A percentile compares a stretch with the other conserved stretches of the same genome.
Conservation (phyloP, 345 rosid species). For the Pelargonium nanum region DNA sequence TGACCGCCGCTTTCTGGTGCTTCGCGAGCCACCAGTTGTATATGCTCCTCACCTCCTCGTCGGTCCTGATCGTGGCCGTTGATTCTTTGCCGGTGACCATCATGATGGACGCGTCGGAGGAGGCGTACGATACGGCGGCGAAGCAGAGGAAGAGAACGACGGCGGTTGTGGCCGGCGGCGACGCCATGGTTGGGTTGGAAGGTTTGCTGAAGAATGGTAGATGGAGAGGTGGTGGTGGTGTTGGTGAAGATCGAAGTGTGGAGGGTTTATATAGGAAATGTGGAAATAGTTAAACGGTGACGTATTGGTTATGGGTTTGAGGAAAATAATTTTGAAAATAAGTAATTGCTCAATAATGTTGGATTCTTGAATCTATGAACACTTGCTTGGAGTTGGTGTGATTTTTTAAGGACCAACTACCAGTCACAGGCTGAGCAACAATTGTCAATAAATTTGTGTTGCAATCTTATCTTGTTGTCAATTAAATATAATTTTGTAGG, state of each 20-base stretch:
- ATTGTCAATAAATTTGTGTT: background rate
- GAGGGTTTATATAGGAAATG: slow-evolving; percentile 1
- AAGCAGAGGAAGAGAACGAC: slow-evolving; percentile 1
- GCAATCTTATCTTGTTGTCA: background rate
- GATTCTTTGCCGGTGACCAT: slow-evolving; percentile 1
- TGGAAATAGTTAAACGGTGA: background rate
- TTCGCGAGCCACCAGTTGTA: slow-evolving; percentile 28
- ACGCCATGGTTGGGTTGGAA: background rate
- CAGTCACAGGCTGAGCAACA: background rate
- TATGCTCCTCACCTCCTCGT: slow-evolving; percentile 26
- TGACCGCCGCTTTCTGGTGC: slow-evolving; percentile 26
- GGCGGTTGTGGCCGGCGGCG: background rate
- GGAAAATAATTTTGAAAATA: background rate
- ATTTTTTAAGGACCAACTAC: background rate
- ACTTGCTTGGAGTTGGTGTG: too few relatives aligned
- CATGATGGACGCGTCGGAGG: slow-evolving; percentile 8
- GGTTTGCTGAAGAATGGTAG: background rate
- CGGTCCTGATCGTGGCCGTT: slow-evolving; percentile 16
- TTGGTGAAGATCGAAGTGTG: background rate
- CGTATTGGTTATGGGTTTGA: background rate
- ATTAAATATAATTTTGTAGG: background rate
- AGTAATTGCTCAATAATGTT: background rate
- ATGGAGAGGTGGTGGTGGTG: too few relatives aligned
- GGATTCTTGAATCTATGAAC: background rate
- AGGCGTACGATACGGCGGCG: background rate